A percentile compares a stretch with the other conserved stretches of the same genome.
Conservation (phyloP, 352 stramenopile species). For the Phytopythium helicoides region DNA sequence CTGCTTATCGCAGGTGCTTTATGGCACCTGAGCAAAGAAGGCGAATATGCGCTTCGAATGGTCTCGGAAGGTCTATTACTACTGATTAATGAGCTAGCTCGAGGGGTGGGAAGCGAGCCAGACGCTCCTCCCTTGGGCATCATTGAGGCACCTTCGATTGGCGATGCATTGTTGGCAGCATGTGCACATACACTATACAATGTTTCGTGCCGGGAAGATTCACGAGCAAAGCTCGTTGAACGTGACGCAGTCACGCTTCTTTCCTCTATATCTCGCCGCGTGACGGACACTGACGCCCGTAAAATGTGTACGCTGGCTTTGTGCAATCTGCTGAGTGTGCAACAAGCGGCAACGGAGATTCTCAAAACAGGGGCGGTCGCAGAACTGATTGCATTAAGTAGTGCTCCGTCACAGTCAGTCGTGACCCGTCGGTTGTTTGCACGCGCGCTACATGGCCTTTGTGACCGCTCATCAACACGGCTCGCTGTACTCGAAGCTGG, state of each 20-base stretch:
- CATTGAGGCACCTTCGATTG: not conserved
- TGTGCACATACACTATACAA: conserved; percentile 71
- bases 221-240: conserved; percentile 64
- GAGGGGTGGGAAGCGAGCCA: conserved; percentile 11
- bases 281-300: conserved; percentile 39
- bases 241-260: conserved; percentile 56
- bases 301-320: conserved; percentile 78
- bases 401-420: conserved; percentile 30
- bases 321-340: conserved; percentile 75
- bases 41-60: conserved; percentile 60
- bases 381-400: conserved; percentile 58
- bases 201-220: conserved; percentile 66
- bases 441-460: conserved; percentile 65
- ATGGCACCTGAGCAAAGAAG: conserved; percentile 75
- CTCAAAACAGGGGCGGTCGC: conserved; percentile 62
- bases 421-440: conserved; percentile 62
- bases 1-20: conserved; percentile 55
- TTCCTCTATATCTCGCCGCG: conserved; percentile 39
- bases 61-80: conserved; percentile 70
- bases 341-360: conserved; percentile 69
- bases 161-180: conserved; percentile 29
- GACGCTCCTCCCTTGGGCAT: not conserved
- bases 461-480: conserved; percentile 47
- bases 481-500: conserved; percentile 43
- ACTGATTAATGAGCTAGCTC: conserved; percentile 55